These are phyloP conservation scores for Thinopyrum elongatum DNA, from an alignment of 176 grass and related monocot species.

Conservation along the genomic window DNA sequence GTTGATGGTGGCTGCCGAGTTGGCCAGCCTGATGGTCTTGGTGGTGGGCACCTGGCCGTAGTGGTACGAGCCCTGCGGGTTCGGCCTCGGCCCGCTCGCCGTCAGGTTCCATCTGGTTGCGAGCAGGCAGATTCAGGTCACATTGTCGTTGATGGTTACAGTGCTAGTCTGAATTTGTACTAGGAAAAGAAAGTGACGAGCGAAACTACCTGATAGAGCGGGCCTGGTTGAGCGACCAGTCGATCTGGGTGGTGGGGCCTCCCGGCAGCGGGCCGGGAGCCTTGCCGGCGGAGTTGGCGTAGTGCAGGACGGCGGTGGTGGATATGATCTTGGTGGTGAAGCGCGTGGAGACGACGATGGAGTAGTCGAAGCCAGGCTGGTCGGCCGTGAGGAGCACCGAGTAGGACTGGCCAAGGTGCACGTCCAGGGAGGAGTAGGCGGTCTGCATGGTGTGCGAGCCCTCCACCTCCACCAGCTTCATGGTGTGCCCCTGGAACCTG, in stretches of 20 bases:
- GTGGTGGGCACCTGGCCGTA: constrained; percentile 60
- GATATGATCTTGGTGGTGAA: constrained; percentile 62
- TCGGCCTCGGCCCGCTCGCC: constrained; percentile 85
- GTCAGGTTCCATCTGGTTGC: constrained; percentile 81
- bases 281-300: constrained; percentile 64
- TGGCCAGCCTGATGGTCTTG: constrained; percentile 73
- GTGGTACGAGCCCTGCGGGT: constrained; percentile 96
- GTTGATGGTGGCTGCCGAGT: constrained; percentile 65
- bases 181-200: neutral
- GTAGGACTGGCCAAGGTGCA: constrained; percentile 91
- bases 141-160: too few relatives aligned
- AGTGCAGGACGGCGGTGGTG: constrained; percentile 59
- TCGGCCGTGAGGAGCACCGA: constrained; percentile 80
- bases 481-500: constrained; percentile 83
- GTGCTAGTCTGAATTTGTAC: neutral
- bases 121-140: neutral
- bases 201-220: constrained; percentile 50
- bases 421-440: constrained; percentile 76
- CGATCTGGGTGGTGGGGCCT: constrained; percentile 67
- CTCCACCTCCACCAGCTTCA: constrained; percentile 89
- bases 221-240: constrained; percentile 88
- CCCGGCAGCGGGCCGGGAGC: constrained; percentile 39
- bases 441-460: constrained; percentile 81
- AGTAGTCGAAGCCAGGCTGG: constrained; percentile 66
- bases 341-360: constrained; percentile 77